A percentile compares a stretch with the other conserved stretches of the same genome.
Evolutionary conservation across 176 grass and related monocot genomes (phyloP).

Genomic region (Chrysopogon serrulatus): DNA sequence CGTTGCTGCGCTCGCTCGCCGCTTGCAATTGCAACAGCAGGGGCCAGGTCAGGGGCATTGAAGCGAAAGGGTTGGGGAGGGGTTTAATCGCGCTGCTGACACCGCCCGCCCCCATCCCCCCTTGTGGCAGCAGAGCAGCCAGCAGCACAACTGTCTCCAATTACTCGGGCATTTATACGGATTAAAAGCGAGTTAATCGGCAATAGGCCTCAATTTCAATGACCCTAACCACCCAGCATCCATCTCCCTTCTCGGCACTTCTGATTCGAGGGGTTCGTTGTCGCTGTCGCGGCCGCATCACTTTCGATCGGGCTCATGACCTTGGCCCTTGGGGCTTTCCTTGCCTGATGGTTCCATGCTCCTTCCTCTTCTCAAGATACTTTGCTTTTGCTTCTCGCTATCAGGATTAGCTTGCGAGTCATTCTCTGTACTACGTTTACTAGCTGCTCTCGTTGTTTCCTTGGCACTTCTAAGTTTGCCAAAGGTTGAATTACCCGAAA

Average conservation of each 20-base stretch:
- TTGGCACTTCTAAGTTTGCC: too few species aligned
- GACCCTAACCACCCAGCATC: slow-evolving; percentile 57
- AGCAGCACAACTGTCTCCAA: slow-evolving; percentile 68
- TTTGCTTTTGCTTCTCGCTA: too few species aligned
- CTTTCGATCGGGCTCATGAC: too few species aligned
- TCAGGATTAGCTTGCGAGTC: neutral
- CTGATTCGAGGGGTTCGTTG: neutral
- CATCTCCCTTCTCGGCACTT: neutral
- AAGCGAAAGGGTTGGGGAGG: slow-evolving; percentile 36
- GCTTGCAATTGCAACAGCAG: slow-evolving; percentile 3
- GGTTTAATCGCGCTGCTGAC: slow-evolving; percentile 44
- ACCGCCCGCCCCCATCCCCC: neutral
- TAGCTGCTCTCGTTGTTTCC: neutral
- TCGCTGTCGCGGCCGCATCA: neutral
- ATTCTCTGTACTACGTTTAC: too few species aligned
- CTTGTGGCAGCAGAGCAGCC: neutral
- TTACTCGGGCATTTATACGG: slow-evolving; percentile 92
- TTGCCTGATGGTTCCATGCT: too few species aligned
- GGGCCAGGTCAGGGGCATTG: neutral
- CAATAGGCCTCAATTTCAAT: slow-evolving; percentile 70
- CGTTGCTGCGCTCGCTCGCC: neutral
- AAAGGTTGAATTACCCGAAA: too few species aligned
- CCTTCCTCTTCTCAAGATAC: too few species aligned
- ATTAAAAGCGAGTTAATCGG: slow-evolving; percentile 77
- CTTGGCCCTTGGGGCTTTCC: too few species aligned